Base-by-base conservation (phyloP, 306 rosid species). In the Luffa aegyptiaca region DNA sequence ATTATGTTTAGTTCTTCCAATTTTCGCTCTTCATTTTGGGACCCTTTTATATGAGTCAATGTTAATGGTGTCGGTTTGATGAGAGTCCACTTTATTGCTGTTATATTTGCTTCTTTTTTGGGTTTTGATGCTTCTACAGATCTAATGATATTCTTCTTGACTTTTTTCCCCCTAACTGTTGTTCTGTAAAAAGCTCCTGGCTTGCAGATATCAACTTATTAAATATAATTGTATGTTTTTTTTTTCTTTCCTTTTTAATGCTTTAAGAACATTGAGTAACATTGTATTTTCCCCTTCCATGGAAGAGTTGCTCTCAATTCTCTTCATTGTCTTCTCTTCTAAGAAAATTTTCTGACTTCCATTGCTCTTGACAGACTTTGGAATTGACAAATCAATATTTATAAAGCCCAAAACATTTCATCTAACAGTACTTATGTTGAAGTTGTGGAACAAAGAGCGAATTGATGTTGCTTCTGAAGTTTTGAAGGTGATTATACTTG, bases 371-470 rank as follows among this genome's bases (percentile, higher is more conserved):
- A 68, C 85, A 85, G 98, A 84, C 72, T 76, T 86, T 84, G 93
- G 97, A 79, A 89, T 95, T 73, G 96, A 95, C 70, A 89, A 87
- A 83, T 95, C 99, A 55, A 83, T 89, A 82, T 93, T 95, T 87
- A 91, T 90, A 71, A 91, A 91, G 79, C 99, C 96, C 18, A 86
- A 86, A 89, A 95, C 97, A 3, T 93, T 95, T 83, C 97, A 95
- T 80, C 88, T 92, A 33, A 95, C 97, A 45, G 94, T 95, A 80
- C 92, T 95, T 76, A 93, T 95, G 97, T 85, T 95, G 83, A 95
- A 95, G 85, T 86, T 95, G 84, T 95, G 99, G 99, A 93, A 93
- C 90, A 88, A 91, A 84, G 91, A 88, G 78, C 88, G 96, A 58
- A 87, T 95, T 82, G 85, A 84, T 84, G 88, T 81, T 57, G 97